Evolutionary conservation across 2,329 filamentous ascomycete genomes (phyloP).

Genomic region (Trichoderma sp.): DNA sequence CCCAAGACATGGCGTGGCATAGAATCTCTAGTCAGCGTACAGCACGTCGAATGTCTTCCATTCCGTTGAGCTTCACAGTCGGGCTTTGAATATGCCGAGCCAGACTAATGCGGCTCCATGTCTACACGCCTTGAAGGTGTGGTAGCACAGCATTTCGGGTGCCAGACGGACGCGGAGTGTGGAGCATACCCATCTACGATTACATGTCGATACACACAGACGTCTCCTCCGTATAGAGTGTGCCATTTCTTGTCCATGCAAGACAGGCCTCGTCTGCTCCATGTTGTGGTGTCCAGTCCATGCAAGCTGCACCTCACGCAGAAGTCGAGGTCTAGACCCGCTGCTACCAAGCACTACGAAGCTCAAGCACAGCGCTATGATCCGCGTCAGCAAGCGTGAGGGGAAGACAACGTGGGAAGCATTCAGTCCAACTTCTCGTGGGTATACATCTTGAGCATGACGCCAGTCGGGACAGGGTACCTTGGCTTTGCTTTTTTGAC

Average conservation of each 20-base stretch:
- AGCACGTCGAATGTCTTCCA: neutral
- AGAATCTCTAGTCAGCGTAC: neutral
- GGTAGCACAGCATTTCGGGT: neutral
- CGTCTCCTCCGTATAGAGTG: neutral
- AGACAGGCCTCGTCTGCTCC: neutral
- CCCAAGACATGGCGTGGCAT: constrained; percentile 1
- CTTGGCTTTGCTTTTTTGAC: neutral
- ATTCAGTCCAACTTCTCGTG: neutral
- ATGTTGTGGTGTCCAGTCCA: neutral
- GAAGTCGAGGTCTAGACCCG: neutral
- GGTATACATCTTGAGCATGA: neutral
- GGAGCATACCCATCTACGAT: neutral
- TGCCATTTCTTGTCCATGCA: neutral
- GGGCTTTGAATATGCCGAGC: neutral
- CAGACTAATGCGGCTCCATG: neutral
- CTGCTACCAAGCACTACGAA: neutral
- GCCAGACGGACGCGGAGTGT: neutral
- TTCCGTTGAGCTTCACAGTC: neutral
- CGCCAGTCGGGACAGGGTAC: neutral
- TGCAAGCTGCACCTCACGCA: constrained; percentile 7
- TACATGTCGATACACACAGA: neutral
- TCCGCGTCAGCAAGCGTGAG: neutral
- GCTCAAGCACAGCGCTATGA: neutral
- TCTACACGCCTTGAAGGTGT: neutral
- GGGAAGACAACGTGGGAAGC: neutral